Evolutionary conservation across 2,329 filamentous ascomycete genomes (phyloP).

Genomic region (Chaetomium olivaceum): DNA sequence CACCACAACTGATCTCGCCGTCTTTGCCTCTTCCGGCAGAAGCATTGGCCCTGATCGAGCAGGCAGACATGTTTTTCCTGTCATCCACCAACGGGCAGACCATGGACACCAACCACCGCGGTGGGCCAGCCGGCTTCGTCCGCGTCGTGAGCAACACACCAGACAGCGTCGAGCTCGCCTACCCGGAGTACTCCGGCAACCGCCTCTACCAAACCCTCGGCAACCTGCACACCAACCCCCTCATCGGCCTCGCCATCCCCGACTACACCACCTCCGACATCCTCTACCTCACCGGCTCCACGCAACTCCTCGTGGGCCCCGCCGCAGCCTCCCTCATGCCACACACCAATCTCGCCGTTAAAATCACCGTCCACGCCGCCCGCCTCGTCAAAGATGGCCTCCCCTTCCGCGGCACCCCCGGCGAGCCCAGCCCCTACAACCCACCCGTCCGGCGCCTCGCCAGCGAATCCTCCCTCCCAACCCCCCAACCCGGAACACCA

Average conservation of each 20-base stretch:
- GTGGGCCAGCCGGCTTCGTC: conserved; percentile 73
- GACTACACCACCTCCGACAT: conserved; percentile 72
- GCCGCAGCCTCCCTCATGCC: conserved; percentile 64
- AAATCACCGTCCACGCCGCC: conserved; percentile 61
- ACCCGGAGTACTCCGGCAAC: conserved; percentile 85
- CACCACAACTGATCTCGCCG: conserved; percentile 46
- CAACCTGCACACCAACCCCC: conserved; percentile 68
- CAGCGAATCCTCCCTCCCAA: conserved; percentile 50
- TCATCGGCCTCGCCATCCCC: conserved; percentile 69
- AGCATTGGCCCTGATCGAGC: conserved; percentile 60
- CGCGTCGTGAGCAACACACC: conserved; percentile 59
- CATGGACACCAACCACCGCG: conserved; percentile 85
- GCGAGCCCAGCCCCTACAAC: conserved; percentile 74
- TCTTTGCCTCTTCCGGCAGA: conserved; percentile 49
- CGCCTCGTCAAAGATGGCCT: conserved; percentile 66
- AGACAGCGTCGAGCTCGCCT: conserved; percentile 57
- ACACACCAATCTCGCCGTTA: conserved; percentile 71
- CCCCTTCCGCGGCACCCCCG: conserved; percentile 62
- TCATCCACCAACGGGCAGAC: conserved; percentile 64
- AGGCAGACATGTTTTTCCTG: conserved; percentile 77
- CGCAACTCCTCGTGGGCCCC: conserved; percentile 65
- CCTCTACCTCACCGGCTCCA: conserved; percentile 71
- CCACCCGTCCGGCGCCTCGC: conserved; percentile 67
- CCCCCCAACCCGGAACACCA: background rate
- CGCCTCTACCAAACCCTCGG: conserved; percentile 80